Percentiles rank a stretch among this genome's conserved stretches.
Evolutionary conservation across 169 alveolate genomes (phyloP).

Genomic region (Eimeria nieschulzi): DNA sequence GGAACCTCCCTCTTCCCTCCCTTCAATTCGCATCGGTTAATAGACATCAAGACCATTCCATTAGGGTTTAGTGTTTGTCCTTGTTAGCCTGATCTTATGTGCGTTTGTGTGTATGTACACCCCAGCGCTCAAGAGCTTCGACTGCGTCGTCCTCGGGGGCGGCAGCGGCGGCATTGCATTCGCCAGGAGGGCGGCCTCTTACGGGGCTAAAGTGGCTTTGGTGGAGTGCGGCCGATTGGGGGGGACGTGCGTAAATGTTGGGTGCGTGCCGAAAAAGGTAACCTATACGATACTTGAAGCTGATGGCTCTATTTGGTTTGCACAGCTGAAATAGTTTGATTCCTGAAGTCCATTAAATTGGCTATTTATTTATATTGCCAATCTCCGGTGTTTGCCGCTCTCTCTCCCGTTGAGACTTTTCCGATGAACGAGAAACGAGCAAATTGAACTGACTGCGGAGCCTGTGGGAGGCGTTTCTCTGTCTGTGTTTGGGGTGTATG

Average conservation of each 20-base stretch:
- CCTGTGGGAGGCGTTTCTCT: too few relatives aligned
- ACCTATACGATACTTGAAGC: constrained; percentile 72
- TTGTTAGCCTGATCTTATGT: background rate
- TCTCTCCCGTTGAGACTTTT: too few relatives aligned
- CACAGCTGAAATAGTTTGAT: constrained; percentile 77
- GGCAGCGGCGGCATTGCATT: constrained; percentile 80
- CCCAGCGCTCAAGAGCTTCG: constrained; percentile 46
- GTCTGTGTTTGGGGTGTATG: constrained; percentile 10
- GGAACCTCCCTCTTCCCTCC: too few relatives aligned
- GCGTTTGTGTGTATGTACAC: background rate
- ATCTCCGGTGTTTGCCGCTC: too few relatives aligned
- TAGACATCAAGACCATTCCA: too few relatives aligned
- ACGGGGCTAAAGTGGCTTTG: constrained; percentile 87
- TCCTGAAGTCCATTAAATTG: too few relatives aligned
- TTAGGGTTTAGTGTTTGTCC: background rate
- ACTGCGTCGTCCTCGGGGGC: constrained; percentile 77
- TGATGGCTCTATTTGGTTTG: constrained; percentile 72
- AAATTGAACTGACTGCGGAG: too few relatives aligned
- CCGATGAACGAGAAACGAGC: too few relatives aligned
- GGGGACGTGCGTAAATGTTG: constrained; percentile 96
- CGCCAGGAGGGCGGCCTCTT: constrained; percentile 77
- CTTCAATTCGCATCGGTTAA: too few relatives aligned
- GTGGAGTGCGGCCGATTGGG: constrained; percentile 88
- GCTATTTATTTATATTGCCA: too few relatives aligned
- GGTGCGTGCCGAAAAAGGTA: constrained; percentile 96